These are phyloP conservation scores for Lasiosphaeris hirsuta DNA, from an alignment of 495 filamentous ascomycete species.

Conservation along the genomic window DNA sequence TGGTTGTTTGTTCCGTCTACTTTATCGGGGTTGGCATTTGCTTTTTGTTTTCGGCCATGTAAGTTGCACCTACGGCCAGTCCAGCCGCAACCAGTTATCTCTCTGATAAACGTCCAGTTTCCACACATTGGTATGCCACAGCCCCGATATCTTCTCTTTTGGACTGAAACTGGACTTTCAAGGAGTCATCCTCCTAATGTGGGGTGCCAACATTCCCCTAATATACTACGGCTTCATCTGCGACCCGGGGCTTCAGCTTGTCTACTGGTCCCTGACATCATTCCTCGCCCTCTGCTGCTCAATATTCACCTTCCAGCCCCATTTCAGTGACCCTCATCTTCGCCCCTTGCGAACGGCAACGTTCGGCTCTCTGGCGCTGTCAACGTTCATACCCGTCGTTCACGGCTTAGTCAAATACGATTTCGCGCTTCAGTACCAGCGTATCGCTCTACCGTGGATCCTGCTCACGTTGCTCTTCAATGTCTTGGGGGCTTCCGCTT, in stretches of 20 bases:
- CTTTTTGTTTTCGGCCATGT: conserved; percentile 48
- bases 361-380: conserved; percentile 44
- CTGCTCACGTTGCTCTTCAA: conserved; percentile 38
- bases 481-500: conserved; percentile 37
- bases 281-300: conserved; percentile 31
- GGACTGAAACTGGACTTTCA: conserved; percentile 49
- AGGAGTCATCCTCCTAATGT: conserved; percentile 54
- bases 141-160: conserved; percentile 30
- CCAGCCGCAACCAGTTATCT: neutral
- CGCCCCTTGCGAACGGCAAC: conserved; percentile 34
- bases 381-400: conserved; percentile 37
- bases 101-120: conserved; percentile 24
- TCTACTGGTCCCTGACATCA: conserved; percentile 40
- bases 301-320: conserved; percentile 35
- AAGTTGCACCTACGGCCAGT: neutral
- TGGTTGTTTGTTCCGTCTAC: conserved; percentile 44
- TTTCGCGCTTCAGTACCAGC: conserved; percentile 32
- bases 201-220: conserved; percentile 48
- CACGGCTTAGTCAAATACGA: conserved; percentile 42
- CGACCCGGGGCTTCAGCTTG: conserved; percentile 27
- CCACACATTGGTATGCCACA: conserved; percentile 52
- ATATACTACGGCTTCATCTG: conserved; percentile 52
- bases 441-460: conserved; percentile 46
- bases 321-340: conserved; percentile 36
- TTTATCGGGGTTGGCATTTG: conserved; percentile 51